Conservation (phyloP, 2,329 filamentous ascomycete genomes). For the Pseudofabraea citricarpa region DNA sequence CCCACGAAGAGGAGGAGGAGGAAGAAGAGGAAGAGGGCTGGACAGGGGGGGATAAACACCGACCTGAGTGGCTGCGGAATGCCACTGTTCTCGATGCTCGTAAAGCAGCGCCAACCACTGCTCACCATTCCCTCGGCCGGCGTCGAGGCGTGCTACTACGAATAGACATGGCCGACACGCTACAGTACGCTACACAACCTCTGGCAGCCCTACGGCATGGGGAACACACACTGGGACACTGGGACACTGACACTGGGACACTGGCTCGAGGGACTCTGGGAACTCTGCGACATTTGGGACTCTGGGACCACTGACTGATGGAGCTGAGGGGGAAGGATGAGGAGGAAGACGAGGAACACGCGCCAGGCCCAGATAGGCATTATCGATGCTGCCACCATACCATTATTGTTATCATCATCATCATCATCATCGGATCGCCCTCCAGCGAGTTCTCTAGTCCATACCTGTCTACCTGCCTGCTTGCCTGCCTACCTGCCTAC, state of each 20-base stretch:
- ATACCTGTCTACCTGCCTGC: no score
- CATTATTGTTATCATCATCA: no score
- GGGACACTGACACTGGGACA: background rate
- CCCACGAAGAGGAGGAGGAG: background rate
- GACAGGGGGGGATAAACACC: background rate
- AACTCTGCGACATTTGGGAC: background rate
- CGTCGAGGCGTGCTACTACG: background rate
- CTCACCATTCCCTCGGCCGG: background rate
- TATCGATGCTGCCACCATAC: background rate
- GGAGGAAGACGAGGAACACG: no score
- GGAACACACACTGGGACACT: background rate
- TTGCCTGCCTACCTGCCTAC: no score
- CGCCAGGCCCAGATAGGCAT: background rate
- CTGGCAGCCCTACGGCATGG: constrained; percentile 1
- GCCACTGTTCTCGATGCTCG: background rate
- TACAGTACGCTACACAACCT: background rate
- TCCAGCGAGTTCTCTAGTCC: no score
- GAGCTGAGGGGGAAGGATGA: no score
- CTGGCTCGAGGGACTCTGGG: background rate
- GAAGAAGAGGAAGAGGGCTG: background rate
- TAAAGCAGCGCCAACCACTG: constrained; percentile 1
- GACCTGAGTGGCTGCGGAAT: background rate
- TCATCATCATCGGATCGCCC: no score
- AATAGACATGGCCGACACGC: background rate
- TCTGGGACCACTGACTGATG: background rate